Conservation (phyloP, 176 grass and related monocot species). For the Zea luxurians region DNA sequence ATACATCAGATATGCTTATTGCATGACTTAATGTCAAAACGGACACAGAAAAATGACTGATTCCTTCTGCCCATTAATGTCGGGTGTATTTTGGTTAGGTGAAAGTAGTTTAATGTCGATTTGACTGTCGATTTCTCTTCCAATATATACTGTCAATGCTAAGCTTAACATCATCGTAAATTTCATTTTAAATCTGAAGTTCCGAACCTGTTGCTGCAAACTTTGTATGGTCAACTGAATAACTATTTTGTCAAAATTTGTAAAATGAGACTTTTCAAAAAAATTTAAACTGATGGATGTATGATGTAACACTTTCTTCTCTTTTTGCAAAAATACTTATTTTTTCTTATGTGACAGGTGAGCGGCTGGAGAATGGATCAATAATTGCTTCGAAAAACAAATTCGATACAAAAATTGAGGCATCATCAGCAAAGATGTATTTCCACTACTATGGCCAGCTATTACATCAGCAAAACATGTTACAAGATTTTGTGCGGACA, state of each 20-base stretch:
- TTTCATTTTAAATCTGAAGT: neutral
- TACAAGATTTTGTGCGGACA: slow-evolving; percentile 99
- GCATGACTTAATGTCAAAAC: neutral
- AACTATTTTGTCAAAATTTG: neutral
- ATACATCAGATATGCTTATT: neutral
- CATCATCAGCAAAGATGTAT: slow-evolving; percentile 97
- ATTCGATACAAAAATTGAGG: slow-evolving; percentile 98
- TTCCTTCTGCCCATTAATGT: neutral
- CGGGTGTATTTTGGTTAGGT: neutral
- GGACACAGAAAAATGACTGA: slow-evolving; percentile 1
- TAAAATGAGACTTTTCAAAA: neutral
- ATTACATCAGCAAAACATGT: slow-evolving; percentile 99
- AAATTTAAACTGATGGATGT: neutral
- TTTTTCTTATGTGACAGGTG: slow-evolving; percentile 49
- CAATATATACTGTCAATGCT: neutral
- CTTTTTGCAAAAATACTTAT: slow-evolving; percentile 4
- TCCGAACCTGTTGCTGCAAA: neutral
- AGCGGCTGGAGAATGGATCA: slow-evolving; percentile 75
- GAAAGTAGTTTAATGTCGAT: neutral
- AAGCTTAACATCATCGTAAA: neutral
- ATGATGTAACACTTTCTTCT: neutral
- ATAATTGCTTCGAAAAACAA: slow-evolving; percentile 68
- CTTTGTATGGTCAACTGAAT: neutral
- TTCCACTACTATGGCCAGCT: slow-evolving; percentile 99
- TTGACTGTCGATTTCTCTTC: neutral